Evolutionary conservation across 2,329 filamentous ascomycete genomes (phyloP), one percentile per base, ranked within the genome.

Genomic region (Penicillium rolfsii): DNA sequence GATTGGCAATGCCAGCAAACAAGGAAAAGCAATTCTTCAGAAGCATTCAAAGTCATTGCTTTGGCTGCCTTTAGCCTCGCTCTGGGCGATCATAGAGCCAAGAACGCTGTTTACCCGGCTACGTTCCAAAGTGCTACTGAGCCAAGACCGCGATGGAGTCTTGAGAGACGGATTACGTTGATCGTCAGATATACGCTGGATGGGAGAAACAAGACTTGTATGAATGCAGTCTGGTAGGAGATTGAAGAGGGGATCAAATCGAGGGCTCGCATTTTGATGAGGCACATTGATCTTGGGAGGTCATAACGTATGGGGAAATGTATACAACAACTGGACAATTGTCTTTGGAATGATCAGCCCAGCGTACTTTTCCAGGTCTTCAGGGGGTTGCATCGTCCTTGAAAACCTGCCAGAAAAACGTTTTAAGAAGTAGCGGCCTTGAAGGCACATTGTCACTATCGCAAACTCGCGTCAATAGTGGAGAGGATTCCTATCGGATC

Each of bases 1-100:
- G 73, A 73, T 58, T 78, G 76, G 38, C 72, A 64, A 5, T 72
- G 65, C 76, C 76, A 78, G 61, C 76, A 78, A 36, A 71, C 41
- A 52, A 69, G 61, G 41, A 77, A 73, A 43, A 76, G 62, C 16
- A 69, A 67, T 41, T 74, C 72, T 19, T 70, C 59, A 7, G 57
- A 41, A 26, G 48, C 46, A 11, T 11, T 54, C 24, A 57, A 26
- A 30, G 54, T 52, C 60, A 24, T 33, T 56, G 33, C 57, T 57
- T 24, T 62, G 26, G 38, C 55, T 43, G 12, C 26, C 22, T 55
- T 6, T 19, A 22, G 33, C 40, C 14, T 61, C 26, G 19, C 33
- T 9, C 12, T 45, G 9, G 55, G 38, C 22, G 56, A 65, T 66
- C n/a, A 57, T 50, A 61, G 4, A 28, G 45, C 9, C 7, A 33